Percentiles rank a stretch among this genome's conserved stretches.
phyloP scores from a whole-genome alignment of 192 early-diverging fungal species.

The Coemansia sp. region DNA sequence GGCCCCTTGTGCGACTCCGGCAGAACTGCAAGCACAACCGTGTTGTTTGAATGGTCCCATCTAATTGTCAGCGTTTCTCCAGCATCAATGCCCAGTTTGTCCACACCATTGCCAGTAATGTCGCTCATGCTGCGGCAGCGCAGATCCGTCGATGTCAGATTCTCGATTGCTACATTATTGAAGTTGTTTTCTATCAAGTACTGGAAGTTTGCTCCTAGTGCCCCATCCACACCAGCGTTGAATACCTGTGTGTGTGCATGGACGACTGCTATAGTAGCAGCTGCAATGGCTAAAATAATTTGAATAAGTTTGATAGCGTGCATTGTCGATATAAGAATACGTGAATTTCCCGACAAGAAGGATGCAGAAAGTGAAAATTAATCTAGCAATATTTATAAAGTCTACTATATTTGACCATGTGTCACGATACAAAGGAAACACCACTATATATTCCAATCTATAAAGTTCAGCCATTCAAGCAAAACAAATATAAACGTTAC shows the following conservation, averaged over 20 bases:
- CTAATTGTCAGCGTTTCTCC: conserved; percentile 9
- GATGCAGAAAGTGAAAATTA: too few relatives aligned
- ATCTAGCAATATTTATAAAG: too few relatives aligned
- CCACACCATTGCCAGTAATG: background rate
- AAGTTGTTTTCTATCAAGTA: background rate
- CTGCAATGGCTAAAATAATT: background rate
- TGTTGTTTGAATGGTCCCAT: conserved; percentile 15
- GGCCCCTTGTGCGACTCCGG: conserved; percentile 23
- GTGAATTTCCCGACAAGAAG: too few relatives aligned
- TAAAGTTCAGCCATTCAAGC: too few relatives aligned
- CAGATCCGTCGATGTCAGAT: conserved; percentile 9
- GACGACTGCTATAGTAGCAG: background rate
- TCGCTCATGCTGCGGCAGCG: conserved; percentile 12
- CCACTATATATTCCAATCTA: too few relatives aligned
- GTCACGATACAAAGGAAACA: too few relatives aligned
- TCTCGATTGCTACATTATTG: conserved; percentile 14
- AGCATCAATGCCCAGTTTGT: conserved; percentile 8
- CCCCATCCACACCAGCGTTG: conserved; percentile 12
- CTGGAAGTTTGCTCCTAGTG: background rate
- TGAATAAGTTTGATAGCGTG: too few relatives aligned
- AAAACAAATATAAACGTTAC: too few relatives aligned
- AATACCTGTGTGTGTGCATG: conserved; percentile 14
- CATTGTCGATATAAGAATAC: background rate
- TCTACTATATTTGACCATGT: too few relatives aligned
- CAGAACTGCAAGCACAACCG: conserved; percentile 6